A percentile compares a stretch with the other conserved stretches of the same genome.
Evolutionary conservation across 345 rosid genomes (phyloP).

Genomic region (Syzygium oleosum): DNA sequence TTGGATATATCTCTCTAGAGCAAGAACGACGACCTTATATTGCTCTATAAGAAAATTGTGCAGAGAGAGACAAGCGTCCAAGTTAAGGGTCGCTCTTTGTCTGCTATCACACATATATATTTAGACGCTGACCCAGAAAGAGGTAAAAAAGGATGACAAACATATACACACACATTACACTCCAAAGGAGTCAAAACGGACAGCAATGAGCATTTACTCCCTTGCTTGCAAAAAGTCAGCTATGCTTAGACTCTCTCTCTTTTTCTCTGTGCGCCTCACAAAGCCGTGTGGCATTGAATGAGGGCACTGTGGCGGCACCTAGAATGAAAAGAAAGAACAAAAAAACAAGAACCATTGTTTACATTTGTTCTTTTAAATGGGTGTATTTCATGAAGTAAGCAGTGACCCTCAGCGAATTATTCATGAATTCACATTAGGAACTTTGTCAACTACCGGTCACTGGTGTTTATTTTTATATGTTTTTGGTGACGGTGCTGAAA

Average conservation of each 20-base stretch:
- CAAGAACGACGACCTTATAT: not conserved
- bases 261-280: not conserved
- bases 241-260: slow-evolving; percentile 11
- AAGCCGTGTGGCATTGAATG: slow-evolving; percentile 16
- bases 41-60: not conserved
- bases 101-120: not conserved
- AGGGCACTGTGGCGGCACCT: slow-evolving; percentile 18
- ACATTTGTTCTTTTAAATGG: not conserved
- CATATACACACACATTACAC: not conserved
- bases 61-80: not conserved
- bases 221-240: slow-evolving; percentile 42
- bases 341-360: not conserved
- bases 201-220: slow-evolving; percentile 58
- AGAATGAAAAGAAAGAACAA: not conserved
- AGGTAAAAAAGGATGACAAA: not conserved
- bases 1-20: not conserved
- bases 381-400: not conserved
- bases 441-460: not conserved
- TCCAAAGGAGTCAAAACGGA: slow-evolving; percentile 41
- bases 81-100: not conserved
- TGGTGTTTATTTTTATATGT: not conserved
- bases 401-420: not conserved
- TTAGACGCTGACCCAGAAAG: slow-evolving; percentile 21
- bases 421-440: not conserved
- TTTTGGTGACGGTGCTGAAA: not conserved